phyloP scores from a whole-genome alignment of 768 basidiomycete species.

The Gyrodon lividus region DNA sequence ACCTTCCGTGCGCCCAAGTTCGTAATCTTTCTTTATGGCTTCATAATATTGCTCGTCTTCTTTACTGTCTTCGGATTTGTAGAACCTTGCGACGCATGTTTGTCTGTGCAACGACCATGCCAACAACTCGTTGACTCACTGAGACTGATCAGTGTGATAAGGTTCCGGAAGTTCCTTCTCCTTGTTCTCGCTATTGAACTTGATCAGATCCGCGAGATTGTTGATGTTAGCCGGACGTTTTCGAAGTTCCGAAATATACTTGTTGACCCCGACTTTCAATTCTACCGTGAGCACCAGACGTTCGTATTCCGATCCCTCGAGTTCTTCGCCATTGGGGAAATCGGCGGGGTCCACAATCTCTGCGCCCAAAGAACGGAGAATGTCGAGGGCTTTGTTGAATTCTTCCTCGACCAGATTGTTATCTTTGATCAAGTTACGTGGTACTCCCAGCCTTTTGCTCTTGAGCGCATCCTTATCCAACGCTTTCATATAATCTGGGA shows the following conservation, averaged over 20 bases:
- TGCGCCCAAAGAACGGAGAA: slow-evolving; percentile 40
- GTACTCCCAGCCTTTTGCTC: slow-evolving; percentile 57
- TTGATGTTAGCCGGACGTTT: slow-evolving; percentile 57
- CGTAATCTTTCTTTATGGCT: slow-evolving; percentile 44
- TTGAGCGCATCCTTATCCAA: slow-evolving; percentile 46
- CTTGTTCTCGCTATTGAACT: slow-evolving; percentile 53
- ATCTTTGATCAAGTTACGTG: slow-evolving; percentile 34
- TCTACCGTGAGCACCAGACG: slow-evolving; percentile 51
- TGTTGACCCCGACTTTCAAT: slow-evolving; percentile 59
- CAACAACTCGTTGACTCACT: slow-evolving; percentile 20
- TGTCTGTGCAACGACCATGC: background rate
- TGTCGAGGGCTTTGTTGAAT: slow-evolving; percentile 40
- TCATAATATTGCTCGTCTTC: slow-evolving; percentile 38
- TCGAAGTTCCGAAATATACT: slow-evolving; percentile 45
- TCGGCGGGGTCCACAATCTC: slow-evolving; percentile 63
- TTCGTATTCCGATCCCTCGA: slow-evolving; percentile 48
- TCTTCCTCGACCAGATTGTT: slow-evolving; percentile 29
- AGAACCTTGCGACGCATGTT: slow-evolving; percentile 15
- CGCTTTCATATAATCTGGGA: slow-evolving; percentile 58
- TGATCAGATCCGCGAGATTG: slow-evolving; percentile 55
- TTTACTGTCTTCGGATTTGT: slow-evolving; percentile 20
- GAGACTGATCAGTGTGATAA: slow-evolving; percentile 35
- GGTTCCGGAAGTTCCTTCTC: slow-evolving; percentile 44
- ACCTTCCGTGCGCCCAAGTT: slow-evolving; percentile 49
- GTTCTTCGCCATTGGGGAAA: slow-evolving; percentile 53